Conservation (phyloP, 31 red algal genomes). For the Asparagopsis taxiformis region DNA sequence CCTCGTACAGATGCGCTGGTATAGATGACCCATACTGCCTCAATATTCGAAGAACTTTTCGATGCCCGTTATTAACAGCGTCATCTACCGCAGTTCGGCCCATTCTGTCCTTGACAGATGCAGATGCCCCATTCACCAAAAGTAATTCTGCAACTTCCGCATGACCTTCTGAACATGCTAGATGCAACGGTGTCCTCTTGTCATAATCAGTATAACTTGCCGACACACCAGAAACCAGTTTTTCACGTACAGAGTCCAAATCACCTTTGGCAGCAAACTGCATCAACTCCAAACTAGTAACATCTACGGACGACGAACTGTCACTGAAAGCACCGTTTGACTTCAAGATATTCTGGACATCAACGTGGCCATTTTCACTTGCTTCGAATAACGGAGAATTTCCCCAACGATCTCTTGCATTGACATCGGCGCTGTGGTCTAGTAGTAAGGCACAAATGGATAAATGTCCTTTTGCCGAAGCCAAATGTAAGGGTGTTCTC, state of each 20-base stretch:
- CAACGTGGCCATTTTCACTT: conserved; percentile 33
- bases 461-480: conserved; percentile 61
- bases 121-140: conserved; percentile 71
- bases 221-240: conserved; percentile 49
- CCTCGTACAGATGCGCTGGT: conserved; percentile 59
- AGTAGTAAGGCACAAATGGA: conserved; percentile 47
- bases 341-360: conserved; percentile 30
- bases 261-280: conserved; percentile 59
- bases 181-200: conserved; percentile 84
- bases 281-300: conserved; percentile 61
- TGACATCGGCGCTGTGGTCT: conserved; percentile 63
- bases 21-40: conserved; percentile 67
- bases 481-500: conserved; percentile 82
- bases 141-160: conserved; percentile 75
- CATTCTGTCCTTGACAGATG: conserved; percentile 70
- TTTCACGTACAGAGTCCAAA: conserved; percentile 52
- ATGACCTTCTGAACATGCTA: conserved; percentile 91
- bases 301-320: conserved; percentile 9
- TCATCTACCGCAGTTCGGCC: conserved; percentile 93
- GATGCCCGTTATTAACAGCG: conserved; percentile 86
- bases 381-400: conserved; percentile 72
- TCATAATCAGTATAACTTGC: conserved; percentile 85
- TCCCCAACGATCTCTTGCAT: conserved; percentile 79
- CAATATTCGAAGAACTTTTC: conserved; percentile 45
- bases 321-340: conserved; percentile 36